Conservation (phyloP, 2,329 filamentous ascomycete genomes). For the Aureobasidium sp. region DNA sequence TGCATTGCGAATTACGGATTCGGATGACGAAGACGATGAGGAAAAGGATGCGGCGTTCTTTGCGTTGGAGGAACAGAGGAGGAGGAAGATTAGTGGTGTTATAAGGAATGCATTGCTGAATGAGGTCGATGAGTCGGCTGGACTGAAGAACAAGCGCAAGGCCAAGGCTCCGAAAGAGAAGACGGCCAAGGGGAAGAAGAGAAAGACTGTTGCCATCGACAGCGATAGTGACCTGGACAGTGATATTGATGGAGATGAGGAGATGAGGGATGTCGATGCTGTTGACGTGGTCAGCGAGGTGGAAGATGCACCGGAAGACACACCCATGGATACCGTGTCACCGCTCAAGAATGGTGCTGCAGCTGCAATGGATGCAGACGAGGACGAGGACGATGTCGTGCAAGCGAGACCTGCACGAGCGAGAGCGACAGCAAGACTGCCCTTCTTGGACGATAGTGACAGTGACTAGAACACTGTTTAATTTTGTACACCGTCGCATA, state of each 20-base stretch:
- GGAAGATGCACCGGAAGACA: conserved; percentile 27
- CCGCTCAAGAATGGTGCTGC: background rate
- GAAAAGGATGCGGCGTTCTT: conserved; percentile 72
- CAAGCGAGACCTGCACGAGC: background rate
- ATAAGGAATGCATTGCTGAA: conserved; percentile 44
- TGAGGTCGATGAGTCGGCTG: conserved; percentile 29
- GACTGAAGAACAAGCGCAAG: conserved; percentile 23
- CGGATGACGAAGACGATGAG: conserved; percentile 82
- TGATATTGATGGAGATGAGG: background rate
- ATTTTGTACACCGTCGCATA: background rate
- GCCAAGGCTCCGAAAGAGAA: conserved; percentile 12
- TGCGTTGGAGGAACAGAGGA: conserved; percentile 61
- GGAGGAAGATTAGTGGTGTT: conserved; percentile 48
- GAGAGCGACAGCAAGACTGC: conserved; percentile 8
- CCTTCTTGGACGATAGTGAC: conserved; percentile 13
- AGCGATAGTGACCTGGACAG: conserved; percentile 5
- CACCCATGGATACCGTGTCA: conserved; percentile 21
- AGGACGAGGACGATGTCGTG: conserved; percentile 32
- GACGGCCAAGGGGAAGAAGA: conserved; percentile 20
- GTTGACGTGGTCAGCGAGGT: background rate
- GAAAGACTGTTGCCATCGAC: conserved; percentile 17
- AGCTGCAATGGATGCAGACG: conserved; percentile 25
- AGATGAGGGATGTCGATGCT: conserved; percentile 1
- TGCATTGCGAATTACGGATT: conserved; percentile 69
- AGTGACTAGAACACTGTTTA: background rate